A percentile compares a stretch with the other conserved stretches of the same genome.
phyloP scores from a whole-genome alignment of 2,329 filamentous ascomycete species.

The Aureobasidium subglaciale region DNA sequence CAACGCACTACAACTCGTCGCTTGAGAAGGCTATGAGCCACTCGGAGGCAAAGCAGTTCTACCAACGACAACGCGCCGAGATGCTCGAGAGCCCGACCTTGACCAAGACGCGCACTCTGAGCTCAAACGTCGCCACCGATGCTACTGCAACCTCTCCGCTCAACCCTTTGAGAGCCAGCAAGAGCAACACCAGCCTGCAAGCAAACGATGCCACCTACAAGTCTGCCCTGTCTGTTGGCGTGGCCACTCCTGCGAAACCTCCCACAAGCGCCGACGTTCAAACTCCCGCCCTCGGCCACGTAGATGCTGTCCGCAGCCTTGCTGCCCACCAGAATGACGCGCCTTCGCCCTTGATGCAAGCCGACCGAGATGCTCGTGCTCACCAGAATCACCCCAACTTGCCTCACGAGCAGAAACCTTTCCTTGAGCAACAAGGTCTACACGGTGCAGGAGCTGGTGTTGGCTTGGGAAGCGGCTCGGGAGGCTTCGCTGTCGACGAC shows the following conservation, averaged over 20 bases:
- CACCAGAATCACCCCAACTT: conserved; percentile 46
- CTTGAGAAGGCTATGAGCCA: conserved; percentile 93
- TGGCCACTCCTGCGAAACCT: conserved; percentile 28
- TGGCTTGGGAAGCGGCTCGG: conserved; percentile 53
- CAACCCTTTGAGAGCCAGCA: conserved; percentile 38
- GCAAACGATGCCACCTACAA: conserved; percentile 21
- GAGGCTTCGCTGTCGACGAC: conserved; percentile 64
- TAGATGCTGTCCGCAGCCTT: conserved; percentile 21
- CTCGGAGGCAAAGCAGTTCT: conserved; percentile 91
- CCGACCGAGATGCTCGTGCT: conserved; percentile 42
- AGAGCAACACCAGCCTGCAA: conserved; percentile 25
- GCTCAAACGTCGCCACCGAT: conserved; percentile 33
- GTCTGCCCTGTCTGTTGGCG: conserved; percentile 29
- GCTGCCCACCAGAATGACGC: conserved; percentile 38
- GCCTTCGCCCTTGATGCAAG: conserved; percentile 31
- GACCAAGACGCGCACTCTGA: conserved; percentile 38
- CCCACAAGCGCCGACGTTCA: conserved; percentile 25
- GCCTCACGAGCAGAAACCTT: conserved; percentile 50
- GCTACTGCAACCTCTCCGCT: conserved; percentile 31
- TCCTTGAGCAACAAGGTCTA: conserved; percentile 48
- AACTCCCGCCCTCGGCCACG: conserved; percentile 25
- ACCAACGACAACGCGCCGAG: conserved; percentile 76
- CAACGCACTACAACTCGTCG: conserved; percentile 87
- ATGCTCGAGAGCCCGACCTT: conserved; percentile 38
- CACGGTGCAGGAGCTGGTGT: conserved; percentile 53